phyloP scores from a whole-genome alignment of 108 stramenopile species.

The Discostella pseudostelligera region DNA sequence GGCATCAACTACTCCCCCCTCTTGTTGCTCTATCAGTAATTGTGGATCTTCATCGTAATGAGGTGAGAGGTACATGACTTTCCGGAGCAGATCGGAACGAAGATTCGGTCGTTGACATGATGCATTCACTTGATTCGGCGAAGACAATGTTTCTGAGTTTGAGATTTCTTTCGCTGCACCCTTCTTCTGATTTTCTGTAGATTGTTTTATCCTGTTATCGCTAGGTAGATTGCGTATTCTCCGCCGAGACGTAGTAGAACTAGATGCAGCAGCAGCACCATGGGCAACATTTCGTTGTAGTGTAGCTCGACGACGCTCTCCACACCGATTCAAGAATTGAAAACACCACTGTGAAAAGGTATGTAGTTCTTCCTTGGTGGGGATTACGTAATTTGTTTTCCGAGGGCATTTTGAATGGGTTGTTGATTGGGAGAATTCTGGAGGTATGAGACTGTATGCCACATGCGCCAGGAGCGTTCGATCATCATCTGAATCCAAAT shows the following conservation, averaged over 20 bases:
- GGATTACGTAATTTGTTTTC: conserved; percentile 8
- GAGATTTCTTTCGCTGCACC: background rate
- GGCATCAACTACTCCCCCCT: conserved; percentile 21
- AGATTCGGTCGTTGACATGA: background rate
- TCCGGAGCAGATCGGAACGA: conserved; percentile 6
- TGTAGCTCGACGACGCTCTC: conserved; percentile 32
- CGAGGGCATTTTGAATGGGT: background rate
- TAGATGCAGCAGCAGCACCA: conserved; percentile 40
- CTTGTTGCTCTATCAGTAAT: conserved; percentile 33
- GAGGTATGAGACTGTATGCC: conserved; percentile 65
- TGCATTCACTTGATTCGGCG: background rate
- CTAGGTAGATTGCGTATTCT: conserved; percentile 5
- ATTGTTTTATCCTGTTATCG: background rate
- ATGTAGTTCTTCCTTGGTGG: conserved; percentile 19
- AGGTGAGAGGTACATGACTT: conserved; percentile 45
- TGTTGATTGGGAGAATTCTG: conserved; percentile 19
- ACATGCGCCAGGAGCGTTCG: conserved; percentile 21
- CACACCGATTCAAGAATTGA: conserved; percentile 47
- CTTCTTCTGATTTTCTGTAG: background rate
- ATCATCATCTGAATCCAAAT: conserved; percentile 5
- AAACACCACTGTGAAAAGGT: conserved; percentile 53
- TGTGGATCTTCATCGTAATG: conserved; percentile 52
- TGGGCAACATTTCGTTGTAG: conserved; percentile 37
- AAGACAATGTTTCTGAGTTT: conserved; percentile 10
- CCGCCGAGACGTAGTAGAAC: background rate